Conservation (phyloP, 768 basidiomycete species). For the Austroboletus festivus region DNA sequence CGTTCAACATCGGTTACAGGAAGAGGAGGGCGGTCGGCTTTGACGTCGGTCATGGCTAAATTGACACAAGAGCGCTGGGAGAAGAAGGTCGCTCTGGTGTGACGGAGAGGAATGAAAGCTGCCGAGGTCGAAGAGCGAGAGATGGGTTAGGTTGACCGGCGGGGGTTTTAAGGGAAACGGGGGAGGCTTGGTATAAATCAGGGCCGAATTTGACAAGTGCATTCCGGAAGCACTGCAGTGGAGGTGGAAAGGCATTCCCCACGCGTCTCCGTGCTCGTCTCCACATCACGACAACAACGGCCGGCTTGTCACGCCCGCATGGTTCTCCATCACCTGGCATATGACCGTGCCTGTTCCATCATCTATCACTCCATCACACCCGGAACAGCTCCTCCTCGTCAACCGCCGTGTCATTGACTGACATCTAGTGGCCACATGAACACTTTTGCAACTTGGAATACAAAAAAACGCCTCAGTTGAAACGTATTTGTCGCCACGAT, state of each 20-base stretch:
- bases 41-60: slow-evolving; percentile 20
- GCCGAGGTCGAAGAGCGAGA: not conserved
- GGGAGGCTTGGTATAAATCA: not conserved
- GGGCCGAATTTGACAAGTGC: slow-evolving; percentile 3
- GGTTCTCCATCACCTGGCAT: no score
- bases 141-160: no score
- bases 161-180: slow-evolving; percentile 4
- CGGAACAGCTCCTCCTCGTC: not conserved
- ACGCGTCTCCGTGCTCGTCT: not conserved
- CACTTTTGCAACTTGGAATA: no score
- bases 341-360: no score
- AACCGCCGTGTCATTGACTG: not conserved
- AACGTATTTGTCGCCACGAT: not conserved
- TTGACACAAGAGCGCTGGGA: not conserved
- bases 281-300: no score
- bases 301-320: no score
- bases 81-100: not conserved
- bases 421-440: no score
- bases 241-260: slow-evolving; percentile 3
- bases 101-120: slow-evolving; percentile 4
- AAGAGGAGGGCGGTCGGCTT: not conserved
- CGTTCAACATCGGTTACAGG: not conserved
- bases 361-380: no score
- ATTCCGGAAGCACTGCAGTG: not conserved
- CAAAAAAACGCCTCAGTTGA: slow-evolving; percentile 1